These are phyloP conservation scores for Candolleomyces eurysporus DNA, from an alignment of 768 basidiomycete species.

Conservation along the genomic window DNA sequence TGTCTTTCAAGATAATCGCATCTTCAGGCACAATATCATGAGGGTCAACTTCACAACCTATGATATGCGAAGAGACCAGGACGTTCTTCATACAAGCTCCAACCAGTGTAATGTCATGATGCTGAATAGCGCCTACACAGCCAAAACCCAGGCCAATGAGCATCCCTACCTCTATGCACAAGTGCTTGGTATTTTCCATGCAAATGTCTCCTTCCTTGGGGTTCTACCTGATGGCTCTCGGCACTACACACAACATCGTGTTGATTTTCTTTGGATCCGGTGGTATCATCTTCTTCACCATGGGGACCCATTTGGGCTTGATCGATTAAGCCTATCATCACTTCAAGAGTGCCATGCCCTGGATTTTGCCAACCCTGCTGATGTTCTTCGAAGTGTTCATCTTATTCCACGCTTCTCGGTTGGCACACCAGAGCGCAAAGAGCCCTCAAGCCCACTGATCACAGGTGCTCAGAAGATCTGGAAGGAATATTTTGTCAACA, in stretches of 20 bases:
- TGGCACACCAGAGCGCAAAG: constrained; percentile 5
- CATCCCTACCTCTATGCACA: constrained; percentile 8
- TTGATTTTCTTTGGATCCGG: constrained; percentile 13
- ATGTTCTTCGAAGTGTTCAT: constrained; percentile 14
- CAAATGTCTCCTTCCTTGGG: constrained; percentile 7
- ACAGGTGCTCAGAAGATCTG: constrained; percentile 9
- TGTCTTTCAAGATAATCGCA: neutral
- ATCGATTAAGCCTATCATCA: constrained; percentile 7
- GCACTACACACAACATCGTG: neutral
- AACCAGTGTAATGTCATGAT: neutral
- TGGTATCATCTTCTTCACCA: constrained; percentile 4
- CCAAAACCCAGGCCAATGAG: neutral
- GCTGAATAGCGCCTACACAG: neutral
- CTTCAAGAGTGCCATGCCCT: constrained; percentile 5
- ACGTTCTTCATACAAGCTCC: neutral
- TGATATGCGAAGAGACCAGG: neutral
- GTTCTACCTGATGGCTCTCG: neutral
- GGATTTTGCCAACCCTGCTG: constrained; percentile 13
- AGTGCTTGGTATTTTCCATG: constrained; percentile 11
- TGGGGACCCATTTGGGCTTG: neutral
- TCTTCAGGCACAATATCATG: neutral
- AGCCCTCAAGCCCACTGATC: neutral
- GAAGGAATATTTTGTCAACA: constrained; percentile 12
- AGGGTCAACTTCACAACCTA: neutral
- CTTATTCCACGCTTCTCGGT: constrained; percentile 11